Conservation (phyloP, 139 green algal species). For the Raphidocelis subcapitata region DNA sequence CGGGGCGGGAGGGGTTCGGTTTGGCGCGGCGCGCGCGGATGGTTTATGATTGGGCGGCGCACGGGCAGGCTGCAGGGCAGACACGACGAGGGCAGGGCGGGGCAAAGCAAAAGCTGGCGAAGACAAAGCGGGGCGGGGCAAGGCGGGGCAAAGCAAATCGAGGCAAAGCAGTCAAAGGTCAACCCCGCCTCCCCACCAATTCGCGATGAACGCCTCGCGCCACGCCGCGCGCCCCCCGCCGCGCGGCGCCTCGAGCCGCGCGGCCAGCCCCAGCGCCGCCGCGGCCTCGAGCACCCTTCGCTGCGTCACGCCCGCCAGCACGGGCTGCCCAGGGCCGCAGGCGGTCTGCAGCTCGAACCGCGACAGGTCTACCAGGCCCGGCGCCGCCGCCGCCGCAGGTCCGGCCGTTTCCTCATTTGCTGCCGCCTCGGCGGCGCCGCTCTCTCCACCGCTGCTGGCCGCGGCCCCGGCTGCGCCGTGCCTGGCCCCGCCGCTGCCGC, state of each 20-base stretch:
- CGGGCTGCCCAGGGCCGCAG: not conserved
- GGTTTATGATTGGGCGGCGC: too few species aligned
- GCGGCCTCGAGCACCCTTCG: constrained; percentile 18
- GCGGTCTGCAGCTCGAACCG: constrained; percentile 7
- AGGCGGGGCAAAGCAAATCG: too few species aligned
- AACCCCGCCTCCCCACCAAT: constrained; percentile 3
- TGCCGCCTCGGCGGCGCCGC: not conserved
- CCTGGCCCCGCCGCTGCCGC: not conserved
- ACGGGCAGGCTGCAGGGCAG: too few species aligned
- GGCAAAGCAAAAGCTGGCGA: too few species aligned
- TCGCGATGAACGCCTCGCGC: constrained; percentile 22
- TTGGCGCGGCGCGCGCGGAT: too few species aligned
- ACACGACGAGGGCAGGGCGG: too few species aligned
- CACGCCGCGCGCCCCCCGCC: not conserved
- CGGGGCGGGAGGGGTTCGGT: too few species aligned
- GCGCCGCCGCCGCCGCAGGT: not conserved
- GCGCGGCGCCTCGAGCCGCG: constrained; percentile 1
- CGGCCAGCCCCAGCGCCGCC: constrained; percentile 4
- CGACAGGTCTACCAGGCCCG: not conserved
- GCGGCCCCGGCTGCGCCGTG: not conserved
- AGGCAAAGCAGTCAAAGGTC: too few species aligned
- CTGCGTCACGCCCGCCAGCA: constrained; percentile 17
- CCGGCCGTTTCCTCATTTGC: not conserved
- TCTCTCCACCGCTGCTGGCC: not conserved
- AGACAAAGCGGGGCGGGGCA: too few species aligned